These are phyloP conservation scores for Sonneratia caseolaris DNA, from an alignment of 345 rosid genomes.

Conservation along the genomic window DNA sequence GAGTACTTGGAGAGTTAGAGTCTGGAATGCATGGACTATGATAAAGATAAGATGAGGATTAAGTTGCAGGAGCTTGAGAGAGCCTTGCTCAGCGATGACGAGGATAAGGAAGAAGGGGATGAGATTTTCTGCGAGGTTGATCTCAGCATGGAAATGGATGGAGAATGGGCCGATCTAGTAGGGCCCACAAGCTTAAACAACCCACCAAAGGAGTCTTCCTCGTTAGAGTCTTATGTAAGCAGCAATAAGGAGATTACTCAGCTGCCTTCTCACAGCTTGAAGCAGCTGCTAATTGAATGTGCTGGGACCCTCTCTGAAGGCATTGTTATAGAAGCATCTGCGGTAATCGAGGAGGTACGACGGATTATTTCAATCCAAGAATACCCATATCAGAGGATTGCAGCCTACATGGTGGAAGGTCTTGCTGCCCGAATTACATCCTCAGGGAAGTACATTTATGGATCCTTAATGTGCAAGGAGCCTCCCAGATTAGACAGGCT, in stretches of 20 bases:
- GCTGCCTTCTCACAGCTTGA: constrained; percentile 39
- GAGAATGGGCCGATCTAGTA: constrained; percentile 60
- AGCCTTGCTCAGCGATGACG: constrained; percentile 56
- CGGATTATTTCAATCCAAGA: constrained; percentile 79
- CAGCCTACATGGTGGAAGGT: constrained; percentile 16
- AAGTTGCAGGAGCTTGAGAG: constrained; percentile 85
- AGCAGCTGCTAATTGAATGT: constrained; percentile 34
- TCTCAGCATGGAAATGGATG: constrained; percentile 70
- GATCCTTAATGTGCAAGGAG: too few relatives aligned
- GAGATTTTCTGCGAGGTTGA: constrained; percentile 22
- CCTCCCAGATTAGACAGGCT: constrained; percentile 7
- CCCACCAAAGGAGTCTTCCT: constrained; percentile 66
- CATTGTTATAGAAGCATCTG: constrained; percentile 47
- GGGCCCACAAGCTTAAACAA: constrained; percentile 34
- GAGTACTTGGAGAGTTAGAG: constrained; percentile 34
- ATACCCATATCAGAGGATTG: constrained; percentile 79
- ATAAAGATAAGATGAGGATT: constrained; percentile 42
- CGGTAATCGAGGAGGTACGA: constrained; percentile 59
- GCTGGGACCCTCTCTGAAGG: constrained; percentile 42
- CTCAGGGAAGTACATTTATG: too few relatives aligned
- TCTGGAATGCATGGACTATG: constrained; percentile 39
- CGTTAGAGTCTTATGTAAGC: constrained; percentile 69
- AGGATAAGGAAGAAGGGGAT: constrained; percentile 32
- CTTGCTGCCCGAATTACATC: too few relatives aligned
- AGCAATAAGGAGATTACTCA: constrained; percentile 51